Conservation (phyloP, 306 rosid genomes). For the Lagenaria siceraria region DNA sequence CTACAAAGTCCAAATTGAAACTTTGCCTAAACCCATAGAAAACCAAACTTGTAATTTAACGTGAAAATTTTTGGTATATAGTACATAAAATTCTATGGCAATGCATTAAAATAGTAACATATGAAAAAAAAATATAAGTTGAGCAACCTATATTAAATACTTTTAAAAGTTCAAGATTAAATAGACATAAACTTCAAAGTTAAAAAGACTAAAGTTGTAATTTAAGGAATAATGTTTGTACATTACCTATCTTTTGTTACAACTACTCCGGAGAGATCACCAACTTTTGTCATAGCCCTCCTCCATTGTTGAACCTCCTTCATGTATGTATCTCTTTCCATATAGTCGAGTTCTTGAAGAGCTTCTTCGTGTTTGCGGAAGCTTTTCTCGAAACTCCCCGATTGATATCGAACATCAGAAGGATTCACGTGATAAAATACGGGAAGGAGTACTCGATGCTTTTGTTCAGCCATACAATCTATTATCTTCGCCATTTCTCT, state of each 20-base stretch:
- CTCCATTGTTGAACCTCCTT: neutral
- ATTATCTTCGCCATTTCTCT: neutral
- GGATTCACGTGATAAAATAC: neutral
- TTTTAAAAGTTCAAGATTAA: no score
- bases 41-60: no score
- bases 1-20: no score
- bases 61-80: no score
- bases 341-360: neutral
- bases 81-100: no score
- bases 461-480: neutral
- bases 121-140: no score
- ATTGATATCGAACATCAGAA: constrained; percentile 9
- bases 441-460: neutral
- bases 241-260: neutral
- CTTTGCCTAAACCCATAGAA: no score
- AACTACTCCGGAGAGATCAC: neutral
- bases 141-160: no score
- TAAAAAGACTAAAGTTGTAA: no score
- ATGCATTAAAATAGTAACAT: no score
- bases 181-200: no score
- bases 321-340: neutral
- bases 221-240: no score
- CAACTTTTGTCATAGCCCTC: neutral
- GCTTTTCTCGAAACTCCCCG: constrained; percentile 6
- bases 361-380: neutral